Percentiles rank a stretch among this genome's conserved stretches.
Conservation (phyloP, 305 asterid genomes). For the Petunia hybrid region DNA sequence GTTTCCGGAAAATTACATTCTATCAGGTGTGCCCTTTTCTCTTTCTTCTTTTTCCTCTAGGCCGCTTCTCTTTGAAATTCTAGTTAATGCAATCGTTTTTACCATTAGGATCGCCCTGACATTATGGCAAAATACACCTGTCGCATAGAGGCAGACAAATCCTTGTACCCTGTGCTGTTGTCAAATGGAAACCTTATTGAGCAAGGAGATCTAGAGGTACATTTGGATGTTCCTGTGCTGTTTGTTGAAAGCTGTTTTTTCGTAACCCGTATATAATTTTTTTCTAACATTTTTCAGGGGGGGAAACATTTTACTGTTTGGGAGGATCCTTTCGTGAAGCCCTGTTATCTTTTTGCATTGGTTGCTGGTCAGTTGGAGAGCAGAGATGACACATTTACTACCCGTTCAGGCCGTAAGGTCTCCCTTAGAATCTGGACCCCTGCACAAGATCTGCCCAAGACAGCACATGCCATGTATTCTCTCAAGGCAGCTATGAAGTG, state of each 20-base stretch:
- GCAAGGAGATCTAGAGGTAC: constrained; percentile 86
- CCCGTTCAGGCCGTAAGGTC: constrained; percentile 79
- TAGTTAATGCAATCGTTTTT: constrained; percentile 38
- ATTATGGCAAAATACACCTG: constrained; percentile 88
- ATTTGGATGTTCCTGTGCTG: neutral
- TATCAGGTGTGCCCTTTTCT: constrained; percentile 63
- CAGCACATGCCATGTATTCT: constrained; percentile 92
- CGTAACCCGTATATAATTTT: no score
- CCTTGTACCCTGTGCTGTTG: constrained; percentile 81
- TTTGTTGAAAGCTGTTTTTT: constrained; percentile 1
- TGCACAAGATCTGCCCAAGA: constrained; percentile 80
- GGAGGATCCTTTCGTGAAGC: constrained; percentile 94
- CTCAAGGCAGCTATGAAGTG: constrained; percentile 94
- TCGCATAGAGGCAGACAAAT: constrained; percentile 84
- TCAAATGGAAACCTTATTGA: constrained; percentile 84
- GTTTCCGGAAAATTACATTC: constrained; percentile 87
- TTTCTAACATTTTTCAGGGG: constrained; percentile 69
- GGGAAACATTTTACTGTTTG: constrained; percentile 74
- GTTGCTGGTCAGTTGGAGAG: constrained; percentile 93
- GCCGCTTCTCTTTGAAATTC: neutral
- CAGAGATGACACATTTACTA: constrained; percentile 75
- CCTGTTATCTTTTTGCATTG: constrained; percentile 92
- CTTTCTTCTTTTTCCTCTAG: neutral
- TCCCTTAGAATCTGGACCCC: constrained; percentile 88
- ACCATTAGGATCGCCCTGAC: constrained; percentile 88